A percentile compares a stretch with the other conserved stretches of the same genome.
These are phyloP conservation scores for Clonostachys chloroleuca DNA, from an alignment of 2,329 filamentous ascomycete genomes.

Conservation along the genomic window DNA sequence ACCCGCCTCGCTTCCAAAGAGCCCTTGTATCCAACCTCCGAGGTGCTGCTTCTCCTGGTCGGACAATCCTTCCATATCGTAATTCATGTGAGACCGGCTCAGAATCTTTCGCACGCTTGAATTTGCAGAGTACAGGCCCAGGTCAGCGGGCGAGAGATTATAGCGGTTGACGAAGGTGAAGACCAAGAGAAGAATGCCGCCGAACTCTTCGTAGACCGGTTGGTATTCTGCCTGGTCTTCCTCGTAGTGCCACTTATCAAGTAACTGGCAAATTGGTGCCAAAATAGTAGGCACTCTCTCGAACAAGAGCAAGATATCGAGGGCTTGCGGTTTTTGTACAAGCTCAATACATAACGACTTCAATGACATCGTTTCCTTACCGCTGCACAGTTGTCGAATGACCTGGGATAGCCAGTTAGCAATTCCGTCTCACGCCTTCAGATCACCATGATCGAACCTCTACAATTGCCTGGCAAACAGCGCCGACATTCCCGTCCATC, in stretches of 20 bases:
- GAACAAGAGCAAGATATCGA: slow-evolving; percentile 76
- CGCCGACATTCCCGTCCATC: slow-evolving; percentile 88
- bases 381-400: slow-evolving; percentile 63
- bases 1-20: slow-evolving; percentile 70
- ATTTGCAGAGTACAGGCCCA: slow-evolving; percentile 54
- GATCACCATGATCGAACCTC: slow-evolving; percentile 44
- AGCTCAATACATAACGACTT: slow-evolving; percentile 70
- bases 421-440: background rate
- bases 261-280: slow-evolving; percentile 67
- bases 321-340: slow-evolving; percentile 64
- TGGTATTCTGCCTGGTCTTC: slow-evolving; percentile 83
- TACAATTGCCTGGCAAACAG: slow-evolving; percentile 73
- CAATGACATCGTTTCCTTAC: slow-evolving; percentile 76
- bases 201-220: slow-evolving; percentile 82
- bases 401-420: slow-evolving; percentile 36
- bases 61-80: slow-evolving; percentile 54
- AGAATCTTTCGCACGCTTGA: slow-evolving; percentile 69
- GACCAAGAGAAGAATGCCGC: slow-evolving; percentile 68
- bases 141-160: slow-evolving; percentile 56
- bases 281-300: slow-evolving; percentile 66
- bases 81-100: slow-evolving; percentile 51
- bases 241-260: slow-evolving; percentile 78
- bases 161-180: slow-evolving; percentile 75
- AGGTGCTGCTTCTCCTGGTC: slow-evolving; percentile 63
- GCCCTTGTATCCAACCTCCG: slow-evolving; percentile 69